phyloP scores from a whole-genome alignment of 75 land plant genomes.

The Selaginella moellendorffii region DNA sequence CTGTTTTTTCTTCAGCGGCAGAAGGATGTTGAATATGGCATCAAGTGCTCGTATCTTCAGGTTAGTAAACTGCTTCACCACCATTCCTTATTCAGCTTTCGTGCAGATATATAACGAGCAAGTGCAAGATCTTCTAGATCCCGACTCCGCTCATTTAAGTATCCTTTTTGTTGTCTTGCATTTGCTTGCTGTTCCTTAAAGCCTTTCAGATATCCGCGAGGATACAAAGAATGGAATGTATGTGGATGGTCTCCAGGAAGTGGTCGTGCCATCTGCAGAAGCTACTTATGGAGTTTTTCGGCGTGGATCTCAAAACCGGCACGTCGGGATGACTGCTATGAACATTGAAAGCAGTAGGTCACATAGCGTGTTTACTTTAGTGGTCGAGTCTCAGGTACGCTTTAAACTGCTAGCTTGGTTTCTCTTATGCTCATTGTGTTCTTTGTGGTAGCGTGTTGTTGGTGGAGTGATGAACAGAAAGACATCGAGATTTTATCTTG shows the following conservation, averaged over 20 bases:
- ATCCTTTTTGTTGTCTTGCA: not conserved
- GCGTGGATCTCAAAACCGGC: constrained; percentile 67
- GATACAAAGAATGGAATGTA: not conserved
- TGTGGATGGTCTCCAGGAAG: not conserved
- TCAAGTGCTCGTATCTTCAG: constrained; percentile 15
- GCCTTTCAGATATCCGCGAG: not conserved
- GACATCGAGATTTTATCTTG: constrained; percentile 18
- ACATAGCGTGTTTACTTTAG: constrained; percentile 21
- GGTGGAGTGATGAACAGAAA: constrained; percentile 10
- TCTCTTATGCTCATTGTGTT: not conserved
- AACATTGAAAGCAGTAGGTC: constrained; percentile 26
- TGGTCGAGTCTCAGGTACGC: constrained; percentile 20
- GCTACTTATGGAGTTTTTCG: constrained; percentile 13
- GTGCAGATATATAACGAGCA: constrained; percentile 21
- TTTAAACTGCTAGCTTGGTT: not conserved
- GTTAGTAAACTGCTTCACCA: too few relatives aligned
- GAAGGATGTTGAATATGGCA: constrained; percentile 9
- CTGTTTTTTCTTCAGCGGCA: too few relatives aligned
- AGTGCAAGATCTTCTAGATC: constrained; percentile 12
- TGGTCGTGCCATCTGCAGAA: constrained; percentile 4
- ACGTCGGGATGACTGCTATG: constrained; percentile 39
- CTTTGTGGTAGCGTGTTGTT: constrained; percentile 9
- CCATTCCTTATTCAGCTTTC: too few relatives aligned
- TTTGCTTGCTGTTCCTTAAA: not conserved
- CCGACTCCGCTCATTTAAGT: constrained; percentile 12